Percentiles rank a stretch among this genome's conserved stretches.
Evolutionary conservation across 495 filamentous ascomycete species (phyloP).

Genomic region (Hypoxylon subgilvum): DNA sequence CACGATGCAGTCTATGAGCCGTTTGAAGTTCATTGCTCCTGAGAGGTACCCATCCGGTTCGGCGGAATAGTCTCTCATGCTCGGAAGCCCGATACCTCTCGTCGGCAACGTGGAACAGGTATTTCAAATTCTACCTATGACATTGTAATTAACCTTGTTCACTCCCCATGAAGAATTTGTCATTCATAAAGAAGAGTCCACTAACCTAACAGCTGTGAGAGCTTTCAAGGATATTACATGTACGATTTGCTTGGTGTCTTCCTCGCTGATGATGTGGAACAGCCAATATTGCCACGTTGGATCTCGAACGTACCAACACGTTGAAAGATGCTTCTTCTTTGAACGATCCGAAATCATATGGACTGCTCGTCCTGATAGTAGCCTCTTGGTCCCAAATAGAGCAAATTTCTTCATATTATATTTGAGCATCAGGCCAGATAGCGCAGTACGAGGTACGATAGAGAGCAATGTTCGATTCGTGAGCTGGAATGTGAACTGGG

Average conservation of each 20-base stretch:
- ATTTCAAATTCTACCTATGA: not conserved
- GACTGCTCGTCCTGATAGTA: not conserved
- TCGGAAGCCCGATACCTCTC: not conserved
- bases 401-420: too few relatives aligned
- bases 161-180: not conserved
- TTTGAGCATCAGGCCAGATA: too few relatives aligned
- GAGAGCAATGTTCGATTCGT: too few relatives aligned
- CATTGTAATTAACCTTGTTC: not conserved
- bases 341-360: not conserved
- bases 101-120: not conserved
- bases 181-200: not conserved
- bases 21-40: constrained; percentile 13
- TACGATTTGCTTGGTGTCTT: not conserved
- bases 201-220: not conserved
- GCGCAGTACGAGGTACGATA: too few relatives aligned
- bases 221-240: not conserved
- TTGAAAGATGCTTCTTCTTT: not conserved
- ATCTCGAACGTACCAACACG: not conserved
- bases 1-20: not conserved
- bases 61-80: constrained; percentile 3
- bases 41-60: not conserved
- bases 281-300: not conserved
- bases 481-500: too few relatives aligned
- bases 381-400: too few relatives aligned
- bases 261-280: not conserved